Evolutionary conservation across 1,284 basidiomycete species (phyloP).

Genomic region (Ceratobasidium sp.): DNA sequence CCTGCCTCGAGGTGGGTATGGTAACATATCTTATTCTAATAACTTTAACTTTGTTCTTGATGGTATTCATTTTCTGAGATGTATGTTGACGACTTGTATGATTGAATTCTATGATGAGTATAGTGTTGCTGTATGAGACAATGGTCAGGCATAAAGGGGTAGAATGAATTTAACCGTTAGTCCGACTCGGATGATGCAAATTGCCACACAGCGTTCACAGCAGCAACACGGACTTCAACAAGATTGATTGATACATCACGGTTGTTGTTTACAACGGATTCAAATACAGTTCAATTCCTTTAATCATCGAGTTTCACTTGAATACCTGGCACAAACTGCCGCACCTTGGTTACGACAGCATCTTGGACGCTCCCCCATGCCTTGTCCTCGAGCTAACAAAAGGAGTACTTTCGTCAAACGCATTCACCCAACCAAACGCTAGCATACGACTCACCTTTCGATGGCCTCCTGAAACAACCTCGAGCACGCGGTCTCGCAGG

Average conservation of each 20-base stretch:
- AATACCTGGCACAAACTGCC: constrained; percentile 46
- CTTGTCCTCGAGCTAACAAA: constrained; percentile 45
- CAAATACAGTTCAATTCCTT: constrained; percentile 12
- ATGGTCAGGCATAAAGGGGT: background rate
- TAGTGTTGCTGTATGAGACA: background rate
- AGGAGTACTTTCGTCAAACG: constrained; percentile 5
- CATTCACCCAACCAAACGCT: background rate
- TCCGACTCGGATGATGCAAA: background rate
- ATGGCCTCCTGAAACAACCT: constrained; percentile 46
- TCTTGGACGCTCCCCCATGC: constrained; percentile 47
- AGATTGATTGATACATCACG: background rate
- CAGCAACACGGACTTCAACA: background rate
- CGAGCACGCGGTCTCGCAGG: constrained; percentile 45
- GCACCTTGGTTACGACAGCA: constrained; percentile 45
- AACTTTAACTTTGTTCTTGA: constrained; percentile 13
- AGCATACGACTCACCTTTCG: constrained; percentile 33
- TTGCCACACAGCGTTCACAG: background rate
- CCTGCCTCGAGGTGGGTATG: background rate
- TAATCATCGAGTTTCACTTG: constrained; percentile 46
- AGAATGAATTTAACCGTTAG: background rate
- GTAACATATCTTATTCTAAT: constrained; percentile 26
- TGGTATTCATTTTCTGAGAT: constrained; percentile 1
- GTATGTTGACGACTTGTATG: constrained; percentile 2
- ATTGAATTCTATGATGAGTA: background rate
- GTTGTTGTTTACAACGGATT: constrained; percentile 13